Base-by-base conservation (phyloP, 495 filamentous ascomycete species). In the Penicillium canescens region DNA sequence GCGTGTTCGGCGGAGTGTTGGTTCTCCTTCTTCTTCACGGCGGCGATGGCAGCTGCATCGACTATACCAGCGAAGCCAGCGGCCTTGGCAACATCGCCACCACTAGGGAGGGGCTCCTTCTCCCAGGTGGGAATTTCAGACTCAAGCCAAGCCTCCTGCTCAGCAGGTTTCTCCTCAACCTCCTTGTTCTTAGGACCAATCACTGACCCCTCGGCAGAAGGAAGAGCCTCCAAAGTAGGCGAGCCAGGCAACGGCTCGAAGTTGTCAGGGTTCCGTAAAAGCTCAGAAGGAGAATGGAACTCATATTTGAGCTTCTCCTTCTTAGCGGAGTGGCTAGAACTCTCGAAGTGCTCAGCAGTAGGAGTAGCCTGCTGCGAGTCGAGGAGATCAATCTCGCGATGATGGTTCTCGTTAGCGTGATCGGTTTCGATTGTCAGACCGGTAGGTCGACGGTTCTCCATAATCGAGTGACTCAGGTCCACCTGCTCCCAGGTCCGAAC, bases 201-300 rank as follows among this genome's bases (percentile, higher is more conserved):
- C 6, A 63, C 56, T 3, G 72, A 77, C 0, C 72, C 70, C 46
- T 69, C 70, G n/a, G 57, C 66, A 11, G 73, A 73, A 52, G 73
- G 70, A 14, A 76, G 61, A 7, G 35, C 21, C 14, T 61, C 64
- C 26, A 69, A 42, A 2, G 55, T 46, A 13, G 68, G 61, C 20
- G 67, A 69, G 2, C 57, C 44, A 34, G 72, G 68, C 7, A 73
- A 44, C 14, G 68, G 61, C 0, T 52, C 62, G 45, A 58, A 65
- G 7, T 37, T 40, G 14, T 23, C 56, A 0, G 72, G 71, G 31
- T 78, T 71, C 13, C 68, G 70, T 5, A 78, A 44, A 6, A 78
- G 66, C 38, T 78, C 76, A 0, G 73, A 74, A 2, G 73, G 72
- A 41, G 76, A 76, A 47, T 78, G 74, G 53, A 77, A 77, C 38